Base-by-base conservation (phyloP, 805 yeast species). In the Barnettozyma sucrosica region DNA sequence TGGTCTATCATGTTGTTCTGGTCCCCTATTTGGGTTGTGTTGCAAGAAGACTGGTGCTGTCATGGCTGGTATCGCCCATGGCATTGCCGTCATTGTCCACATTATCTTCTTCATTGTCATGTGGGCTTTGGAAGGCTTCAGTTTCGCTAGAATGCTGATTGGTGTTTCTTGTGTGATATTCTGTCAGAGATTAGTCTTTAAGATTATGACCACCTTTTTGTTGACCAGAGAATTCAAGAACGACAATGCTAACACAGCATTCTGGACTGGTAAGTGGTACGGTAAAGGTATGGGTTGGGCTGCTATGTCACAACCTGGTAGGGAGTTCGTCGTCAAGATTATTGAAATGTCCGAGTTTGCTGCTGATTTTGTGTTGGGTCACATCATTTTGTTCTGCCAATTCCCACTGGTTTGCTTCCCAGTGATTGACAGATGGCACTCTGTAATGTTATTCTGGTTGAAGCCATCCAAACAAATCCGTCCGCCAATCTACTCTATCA, bases 211-310 rank as follows among this genome's bases (percentile, higher is more conserved):
- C 10, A 72, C 84, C 45, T 68, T 80, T 56, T 72, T 83, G 68
- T 75, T 95, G 64, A 88, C 97, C 45, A 83, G 99, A 75, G 99
- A 93, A 73, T 89, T 89, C 76, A 89, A 89, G 82, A 87, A 86
- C 61, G 97, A 92, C 70, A 88, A 83, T 64, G 76, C 98, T 33
- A 93, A 93, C 74, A 85, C 95, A 59, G 98, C 99, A 25, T 93
- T 95, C 95, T 93, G 99, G 99, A 87, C 96, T 49, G 99, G 99
- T 77, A 90, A 89, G 71, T 93, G 99, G 99, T 89, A 90, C 68
- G 93, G 95, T 50, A 76, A 87, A 51, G 93, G 96, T 63, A 71
- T 92, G 69, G 99, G 98, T 51, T 81, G 83, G 80, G 81, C 84
- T 78, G 96, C 97, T 19, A 79, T 86, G 76, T 83, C 98, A 30